Base-by-base conservation (phyloP, 352 stramenopile genomes). In the Phytophthora pistaciae region DNA sequence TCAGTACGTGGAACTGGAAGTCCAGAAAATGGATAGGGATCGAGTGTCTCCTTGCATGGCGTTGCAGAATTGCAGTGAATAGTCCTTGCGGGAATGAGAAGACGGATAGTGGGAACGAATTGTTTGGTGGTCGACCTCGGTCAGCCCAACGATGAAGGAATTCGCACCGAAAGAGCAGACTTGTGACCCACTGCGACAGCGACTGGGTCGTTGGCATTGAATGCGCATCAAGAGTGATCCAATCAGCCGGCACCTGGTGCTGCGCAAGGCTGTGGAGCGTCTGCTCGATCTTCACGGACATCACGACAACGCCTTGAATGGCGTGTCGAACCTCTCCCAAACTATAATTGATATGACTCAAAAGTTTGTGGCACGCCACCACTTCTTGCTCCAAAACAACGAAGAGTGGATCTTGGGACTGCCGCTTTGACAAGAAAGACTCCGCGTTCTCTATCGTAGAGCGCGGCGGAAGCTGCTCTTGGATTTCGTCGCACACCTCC, bases 21-120 rank as follows among this genome's bases (percentile, higher is more conserved):
- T 93, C 84, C 53, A 96, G 72, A 46, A 87, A 82, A 52, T 96
- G 86, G 29, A 96, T 95, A 8, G 85, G 85, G 0, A 91, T 79
- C 21, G 64, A 40, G 59, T 92, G 78, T 60, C 88, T 93, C 50
- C 88, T 74, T 21, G 89, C 84, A 33, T 95, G 82, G 7, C 84
- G 83, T 74, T 96, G 89, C 14, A 94, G 55, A 60, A 92, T 82
- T 21, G 82, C 88, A 3, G 89, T 96, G 56, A 96, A 91, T 44
- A 96, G 81, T 0, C 86, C 87, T 25, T 95, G 86, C 0, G 89
- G 86, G 29, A 93, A 96, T 36, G 74, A 83, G 46, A 96, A 94
- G 7, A 89, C 75, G 5, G 88, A 78, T 16, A 95, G 61, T 4
- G 84, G 86, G 42, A 89, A 93, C 14, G 60, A 54, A n/a, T 72